These are phyloP conservation scores for Aspergillus ochraceoroseus DNA, from an alignment of 2,329 filamentous ascomycete species.

Conservation along the genomic window DNA sequence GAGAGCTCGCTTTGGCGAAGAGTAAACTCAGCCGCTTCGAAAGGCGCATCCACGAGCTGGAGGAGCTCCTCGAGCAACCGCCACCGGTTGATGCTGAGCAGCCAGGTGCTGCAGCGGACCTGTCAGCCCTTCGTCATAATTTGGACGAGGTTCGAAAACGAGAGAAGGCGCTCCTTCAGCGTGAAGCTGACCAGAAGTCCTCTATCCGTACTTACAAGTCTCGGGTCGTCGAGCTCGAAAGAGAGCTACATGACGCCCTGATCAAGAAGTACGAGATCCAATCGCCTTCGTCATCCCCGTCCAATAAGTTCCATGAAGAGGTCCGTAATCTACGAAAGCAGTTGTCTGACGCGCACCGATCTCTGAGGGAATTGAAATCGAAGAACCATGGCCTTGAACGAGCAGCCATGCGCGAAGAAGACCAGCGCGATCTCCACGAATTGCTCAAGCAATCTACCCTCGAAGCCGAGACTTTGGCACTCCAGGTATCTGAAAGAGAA, in stretches of 20 bases:
- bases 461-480: slow-evolving; percentile 62
- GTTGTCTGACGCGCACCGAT: slow-evolving; percentile 56
- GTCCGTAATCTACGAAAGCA: slow-evolving; percentile 57
- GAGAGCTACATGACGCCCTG: slow-evolving; percentile 59
- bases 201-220: slow-evolving; percentile 59
- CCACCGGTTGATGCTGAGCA: slow-evolving; percentile 39
- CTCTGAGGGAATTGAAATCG: slow-evolving; percentile 52
- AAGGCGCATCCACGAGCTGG: slow-evolving; percentile 48
- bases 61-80: slow-evolving; percentile 52
- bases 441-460: slow-evolving; percentile 46
- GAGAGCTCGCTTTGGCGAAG: slow-evolving; percentile 51
- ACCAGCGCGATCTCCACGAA: slow-evolving; percentile 44
- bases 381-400: slow-evolving; percentile 50
- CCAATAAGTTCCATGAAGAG: slow-evolving; percentile 47
- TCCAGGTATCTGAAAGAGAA: slow-evolving; percentile 66
- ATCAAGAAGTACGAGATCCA: slow-evolving; percentile 49
- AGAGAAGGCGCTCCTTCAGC: slow-evolving; percentile 60
- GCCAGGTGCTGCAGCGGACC: slow-evolving; percentile 42
- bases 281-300: slow-evolving; percentile 51
- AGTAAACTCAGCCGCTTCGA: slow-evolving; percentile 64
- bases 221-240: slow-evolving; percentile 62
- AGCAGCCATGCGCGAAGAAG: slow-evolving; percentile 45
- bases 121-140: slow-evolving; percentile 59
- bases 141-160: slow-evolving; percentile 61
- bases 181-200: slow-evolving; percentile 61